A percentile compares a stretch with the other conserved stretches of the same genome.
phyloP scores from a whole-genome alignment of 306 rosid genomes.

The Mimosa bimucronata region DNA sequence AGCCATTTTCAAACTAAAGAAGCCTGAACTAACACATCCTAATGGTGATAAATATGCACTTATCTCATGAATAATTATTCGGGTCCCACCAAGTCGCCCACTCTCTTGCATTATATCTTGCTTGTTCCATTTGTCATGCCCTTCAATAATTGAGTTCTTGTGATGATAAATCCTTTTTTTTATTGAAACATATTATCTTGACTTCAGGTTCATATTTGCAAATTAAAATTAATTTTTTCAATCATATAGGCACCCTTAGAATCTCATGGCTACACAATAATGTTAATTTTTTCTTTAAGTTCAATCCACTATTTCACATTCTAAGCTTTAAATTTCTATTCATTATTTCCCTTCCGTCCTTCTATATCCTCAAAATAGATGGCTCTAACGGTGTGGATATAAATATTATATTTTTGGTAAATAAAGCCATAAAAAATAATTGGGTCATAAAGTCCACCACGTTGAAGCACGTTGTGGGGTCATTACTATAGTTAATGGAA shows the following conservation, averaged over 20 bases:
- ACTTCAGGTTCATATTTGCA: constrained; percentile 1
- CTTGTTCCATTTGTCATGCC: constrained; percentile 13
- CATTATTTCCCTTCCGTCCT: not conserved
- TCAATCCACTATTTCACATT: not conserved
- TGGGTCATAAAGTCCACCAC: constrained; percentile 53
- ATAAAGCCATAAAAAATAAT: constrained; percentile 32
- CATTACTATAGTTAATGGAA: constrained; percentile 41
- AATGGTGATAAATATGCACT: constrained; percentile 9
- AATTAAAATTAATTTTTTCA: not conserved
- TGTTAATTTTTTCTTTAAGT: not conserved
- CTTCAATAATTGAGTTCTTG: constrained; percentile 27
- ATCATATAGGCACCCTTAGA: not conserved
- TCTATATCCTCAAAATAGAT: constrained; percentile 9
- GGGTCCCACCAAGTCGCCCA: constrained; percentile 29
- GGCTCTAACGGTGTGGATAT: not conserved
- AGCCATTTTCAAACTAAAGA: constrained; percentile 6
- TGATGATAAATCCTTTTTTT: not conserved
- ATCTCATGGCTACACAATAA: not conserved
- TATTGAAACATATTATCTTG: not conserved
- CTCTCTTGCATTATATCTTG: constrained; percentile 16
- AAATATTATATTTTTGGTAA: constrained; percentile 13
- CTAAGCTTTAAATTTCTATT: not conserved
- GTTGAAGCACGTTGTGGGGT: constrained; percentile 68
- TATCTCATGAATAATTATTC: not conserved
- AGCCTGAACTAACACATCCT: not conserved